Percentiles rank a stretch among this genome's conserved stretches.
phyloP scores from a whole-genome alignment of 768 basidiomycete genomes.

The Mycena pura region DNA sequence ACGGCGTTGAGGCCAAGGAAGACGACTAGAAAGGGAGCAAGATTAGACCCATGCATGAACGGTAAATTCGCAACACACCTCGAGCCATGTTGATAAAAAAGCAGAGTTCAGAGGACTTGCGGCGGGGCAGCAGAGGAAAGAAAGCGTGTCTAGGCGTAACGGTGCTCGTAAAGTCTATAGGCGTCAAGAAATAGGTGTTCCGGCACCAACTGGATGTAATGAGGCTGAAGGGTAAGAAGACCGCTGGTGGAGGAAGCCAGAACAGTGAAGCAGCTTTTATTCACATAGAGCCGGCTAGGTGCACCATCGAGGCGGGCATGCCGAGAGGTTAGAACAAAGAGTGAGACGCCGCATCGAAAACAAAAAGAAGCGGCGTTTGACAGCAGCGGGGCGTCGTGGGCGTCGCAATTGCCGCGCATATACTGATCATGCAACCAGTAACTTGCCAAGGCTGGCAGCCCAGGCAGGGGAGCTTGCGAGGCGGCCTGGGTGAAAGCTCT shows the following conservation, averaged over 20 bases:
- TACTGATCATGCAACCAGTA: too few relatives aligned
- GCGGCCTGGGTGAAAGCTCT: too few relatives aligned
- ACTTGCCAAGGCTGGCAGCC: too few relatives aligned
- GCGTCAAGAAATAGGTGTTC: slow-evolving; percentile 12
- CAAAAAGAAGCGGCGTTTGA: too few relatives aligned
- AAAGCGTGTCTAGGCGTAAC: slow-evolving; percentile 18
- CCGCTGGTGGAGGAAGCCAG: not conserved
- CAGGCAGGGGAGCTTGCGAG: too few relatives aligned
- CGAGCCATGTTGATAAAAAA: slow-evolving; percentile 19
- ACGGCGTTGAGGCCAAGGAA: slow-evolving; percentile 83
- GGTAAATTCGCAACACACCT: slow-evolving; percentile 12
- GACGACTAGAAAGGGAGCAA: slow-evolving; percentile 35
- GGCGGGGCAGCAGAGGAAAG: not conserved
- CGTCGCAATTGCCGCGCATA: too few relatives aligned
- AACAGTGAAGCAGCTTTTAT: not conserved
- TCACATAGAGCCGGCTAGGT: slow-evolving; percentile 12
- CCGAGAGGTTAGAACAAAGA: slow-evolving; percentile 22
- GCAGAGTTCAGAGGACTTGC: not conserved
- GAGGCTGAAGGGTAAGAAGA: not conserved
- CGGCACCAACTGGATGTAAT: slow-evolving; percentile 15
- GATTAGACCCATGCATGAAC: too few relatives aligned
- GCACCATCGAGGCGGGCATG: not conserved
- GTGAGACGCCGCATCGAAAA: too few relatives aligned
- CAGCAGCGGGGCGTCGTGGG: too few relatives aligned
- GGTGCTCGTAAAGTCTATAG: slow-evolving; percentile 24